Evolutionary conservation across 805 yeast species (phyloP).

Genomic region (Saccharomycopsis sp.): DNA sequence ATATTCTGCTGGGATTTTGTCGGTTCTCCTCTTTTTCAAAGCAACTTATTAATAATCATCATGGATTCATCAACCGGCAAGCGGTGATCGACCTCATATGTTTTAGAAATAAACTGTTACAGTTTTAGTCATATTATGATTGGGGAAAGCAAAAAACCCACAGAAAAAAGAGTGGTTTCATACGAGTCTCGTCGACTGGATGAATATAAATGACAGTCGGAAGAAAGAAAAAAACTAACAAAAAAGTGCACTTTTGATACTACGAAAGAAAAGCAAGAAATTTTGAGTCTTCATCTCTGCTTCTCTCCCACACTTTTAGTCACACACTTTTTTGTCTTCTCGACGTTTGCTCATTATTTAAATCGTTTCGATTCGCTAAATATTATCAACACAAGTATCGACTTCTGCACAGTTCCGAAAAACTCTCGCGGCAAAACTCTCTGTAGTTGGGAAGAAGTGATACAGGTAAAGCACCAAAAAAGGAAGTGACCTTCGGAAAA

Average conservation of each 20-base stretch:
- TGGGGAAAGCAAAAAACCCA: too few relatives aligned
- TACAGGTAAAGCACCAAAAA: too few relatives aligned
- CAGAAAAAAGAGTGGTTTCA: background rate
- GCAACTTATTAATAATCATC: background rate
- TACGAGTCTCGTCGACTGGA: background rate
- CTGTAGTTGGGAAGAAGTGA: background rate
- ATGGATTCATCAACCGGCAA: background rate
- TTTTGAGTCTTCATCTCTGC: background rate
- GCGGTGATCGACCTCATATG: background rate
- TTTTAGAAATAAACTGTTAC: background rate
- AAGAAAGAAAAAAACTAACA: background rate
- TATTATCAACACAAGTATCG: too few relatives aligned
- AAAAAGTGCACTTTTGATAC: background rate
- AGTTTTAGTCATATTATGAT: background rate
- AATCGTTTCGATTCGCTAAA: too few relatives aligned
- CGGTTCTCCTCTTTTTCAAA: background rate
- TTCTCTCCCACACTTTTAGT: background rate
- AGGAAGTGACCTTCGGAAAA: too few relatives aligned
- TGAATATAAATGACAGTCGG: background rate
- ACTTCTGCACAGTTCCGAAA: too few relatives aligned
- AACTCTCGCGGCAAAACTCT: too few relatives aligned
- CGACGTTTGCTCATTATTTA: too few relatives aligned
- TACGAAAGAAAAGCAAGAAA: background rate
- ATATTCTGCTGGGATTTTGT: background rate
- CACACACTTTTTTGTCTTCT: background rate